Evolutionary conservation across 192 early-diverging fungal genomes (phyloP).

Genomic region (Spizellomyces punctatus): DNA sequence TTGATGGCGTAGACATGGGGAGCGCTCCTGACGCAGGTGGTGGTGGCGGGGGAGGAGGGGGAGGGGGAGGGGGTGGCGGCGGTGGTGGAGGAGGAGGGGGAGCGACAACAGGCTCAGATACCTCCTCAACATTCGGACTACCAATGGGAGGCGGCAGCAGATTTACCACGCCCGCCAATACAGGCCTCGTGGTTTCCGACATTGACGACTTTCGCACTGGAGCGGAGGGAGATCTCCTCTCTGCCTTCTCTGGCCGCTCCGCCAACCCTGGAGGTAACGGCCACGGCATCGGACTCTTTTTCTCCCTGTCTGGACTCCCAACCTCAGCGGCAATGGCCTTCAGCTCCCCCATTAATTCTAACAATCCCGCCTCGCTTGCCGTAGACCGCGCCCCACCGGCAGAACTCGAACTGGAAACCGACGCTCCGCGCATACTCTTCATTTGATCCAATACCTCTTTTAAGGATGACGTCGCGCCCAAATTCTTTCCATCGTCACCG

Average conservation of each 20-base stretch:
- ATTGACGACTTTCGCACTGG: too few relatives aligned
- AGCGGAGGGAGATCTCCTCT: too few relatives aligned
- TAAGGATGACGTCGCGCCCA: too few relatives aligned
- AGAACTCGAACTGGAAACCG: neutral
- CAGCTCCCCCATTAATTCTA: constrained; percentile 7
- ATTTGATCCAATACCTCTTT: constrained; percentile 8
- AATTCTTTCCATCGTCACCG: too few relatives aligned
- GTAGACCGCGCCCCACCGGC: neutral
- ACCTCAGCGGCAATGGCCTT: constrained; percentile 9
- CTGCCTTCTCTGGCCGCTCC: too few relatives aligned
- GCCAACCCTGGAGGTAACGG: neutral
- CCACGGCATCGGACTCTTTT: neutral
- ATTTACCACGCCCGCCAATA: too few relatives aligned
- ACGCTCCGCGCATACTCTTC: neutral
- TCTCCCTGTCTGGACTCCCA: neutral
- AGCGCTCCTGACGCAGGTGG: constrained; percentile 17
- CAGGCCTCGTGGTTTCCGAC: too few relatives aligned
- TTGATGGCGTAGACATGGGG: constrained; percentile 2
- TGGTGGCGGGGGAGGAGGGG: constrained; percentile 41
- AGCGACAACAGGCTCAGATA: constrained; percentile 22
- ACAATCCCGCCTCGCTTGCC: neutral
- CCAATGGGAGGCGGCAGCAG: too few relatives aligned
- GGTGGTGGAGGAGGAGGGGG: constrained; percentile 23
- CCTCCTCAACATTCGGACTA: constrained; percentile 1
- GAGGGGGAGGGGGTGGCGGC: constrained; percentile 23